Conservation (phyloP, 2,329 filamentous ascomycete genomes). For the Penicillium verrucosum region DNA sequence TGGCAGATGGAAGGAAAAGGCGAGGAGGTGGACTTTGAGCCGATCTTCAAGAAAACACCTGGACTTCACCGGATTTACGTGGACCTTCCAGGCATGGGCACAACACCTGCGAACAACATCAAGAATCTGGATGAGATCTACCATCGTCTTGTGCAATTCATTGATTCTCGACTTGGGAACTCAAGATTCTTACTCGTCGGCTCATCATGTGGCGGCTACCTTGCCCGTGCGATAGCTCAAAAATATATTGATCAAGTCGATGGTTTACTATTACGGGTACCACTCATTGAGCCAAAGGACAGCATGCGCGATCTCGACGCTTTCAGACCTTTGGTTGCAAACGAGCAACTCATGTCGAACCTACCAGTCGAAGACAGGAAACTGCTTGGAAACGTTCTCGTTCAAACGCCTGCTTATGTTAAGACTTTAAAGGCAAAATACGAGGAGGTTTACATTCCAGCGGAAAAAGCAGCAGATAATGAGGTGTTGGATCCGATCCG, state of each 20-base stretch:
- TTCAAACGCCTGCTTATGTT: slow-evolving; percentile 29
- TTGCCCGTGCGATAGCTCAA: slow-evolving; percentile 28
- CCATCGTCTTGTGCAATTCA: slow-evolving; percentile 24
- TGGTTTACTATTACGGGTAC: slow-evolving; percentile 28
- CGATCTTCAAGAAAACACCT: slow-evolving; percentile 23
- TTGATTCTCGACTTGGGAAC: slow-evolving; percentile 24
- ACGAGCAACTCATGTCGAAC: slow-evolving; percentile 24
- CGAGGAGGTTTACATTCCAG: slow-evolving; percentile 14
- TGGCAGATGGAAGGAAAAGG: slow-evolving; percentile 24
- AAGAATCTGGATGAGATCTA: slow-evolving; percentile 28
- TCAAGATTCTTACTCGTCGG: slow-evolving; percentile 26
- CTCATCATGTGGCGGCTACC: slow-evolving; percentile 30
- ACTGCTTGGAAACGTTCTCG: slow-evolving; percentile 24
- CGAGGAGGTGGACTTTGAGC: slow-evolving; percentile 29
- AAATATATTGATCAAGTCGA: slow-evolving; percentile 25
- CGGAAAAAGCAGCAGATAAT: slow-evolving; percentile 18
- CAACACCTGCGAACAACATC: slow-evolving; percentile 25
- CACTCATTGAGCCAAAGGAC: slow-evolving; percentile 27
- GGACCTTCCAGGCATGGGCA: slow-evolving; percentile 31
- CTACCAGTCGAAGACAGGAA: slow-evolving; percentile 21
- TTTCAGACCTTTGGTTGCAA: slow-evolving; percentile 23
- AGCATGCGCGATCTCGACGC: slow-evolving; percentile 25
- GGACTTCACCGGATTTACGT: slow-evolving; percentile 28
- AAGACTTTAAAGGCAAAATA: slow-evolving; percentile 22
- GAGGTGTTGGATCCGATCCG: slow-evolving; percentile 27